phyloP scores from a whole-genome alignment of 164 flowering plant species.

The Nymphaea colorata region DNA sequence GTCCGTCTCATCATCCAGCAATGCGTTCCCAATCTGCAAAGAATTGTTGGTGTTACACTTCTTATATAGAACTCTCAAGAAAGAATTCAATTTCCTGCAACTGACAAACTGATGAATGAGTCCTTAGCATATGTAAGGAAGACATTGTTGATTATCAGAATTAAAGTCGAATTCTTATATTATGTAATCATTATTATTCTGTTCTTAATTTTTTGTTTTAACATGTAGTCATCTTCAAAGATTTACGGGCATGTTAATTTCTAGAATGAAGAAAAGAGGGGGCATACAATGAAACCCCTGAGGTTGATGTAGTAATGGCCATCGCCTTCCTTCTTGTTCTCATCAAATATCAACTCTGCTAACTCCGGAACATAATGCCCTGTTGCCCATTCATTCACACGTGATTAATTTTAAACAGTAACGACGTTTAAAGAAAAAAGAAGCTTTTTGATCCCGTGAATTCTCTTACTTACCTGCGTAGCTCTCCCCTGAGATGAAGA shows the following conservation, averaged over 20 bases:
- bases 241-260: background rate
- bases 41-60: no score
- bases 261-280: background rate
- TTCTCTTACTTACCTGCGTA: slow-evolving; percentile 43
- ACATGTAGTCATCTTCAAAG: no score
- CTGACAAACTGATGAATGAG: no score
- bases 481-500: slow-evolving; percentile 82
- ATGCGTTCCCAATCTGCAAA: slow-evolving; percentile 50
- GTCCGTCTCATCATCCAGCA: slow-evolving; percentile 44
- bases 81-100: no score
- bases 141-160: no score
- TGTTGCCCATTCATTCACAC: background rate
- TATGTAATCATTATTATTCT: no score
- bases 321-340: slow-evolving; percentile 28
- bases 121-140: no score
- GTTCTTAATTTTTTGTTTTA: no score
- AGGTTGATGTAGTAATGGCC: slow-evolving; percentile 28
- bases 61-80: no score
- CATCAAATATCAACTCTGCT: slow-evolving; percentile 43
- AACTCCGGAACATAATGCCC: slow-evolving; percentile 80
- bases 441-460: background rate
- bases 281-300: slow-evolving; percentile 60
- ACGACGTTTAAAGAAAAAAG: no score
- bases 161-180: no score
- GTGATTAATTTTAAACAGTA: no score